phyloP scores from a whole-genome alignment of 805 yeast genomes.

The Candida schatavii region DNA sequence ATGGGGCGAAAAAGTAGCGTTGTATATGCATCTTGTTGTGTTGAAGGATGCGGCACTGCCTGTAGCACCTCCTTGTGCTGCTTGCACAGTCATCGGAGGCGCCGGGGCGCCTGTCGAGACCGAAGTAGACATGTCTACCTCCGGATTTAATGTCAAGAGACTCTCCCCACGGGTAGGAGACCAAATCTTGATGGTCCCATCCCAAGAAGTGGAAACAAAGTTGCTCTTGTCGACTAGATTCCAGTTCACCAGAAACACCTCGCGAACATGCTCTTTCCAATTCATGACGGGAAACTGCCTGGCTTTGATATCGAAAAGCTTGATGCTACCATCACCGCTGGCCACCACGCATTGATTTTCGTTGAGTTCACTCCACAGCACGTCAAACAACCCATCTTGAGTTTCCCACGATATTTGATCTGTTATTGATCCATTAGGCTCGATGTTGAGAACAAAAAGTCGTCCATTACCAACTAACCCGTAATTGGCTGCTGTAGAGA shows the following conservation, averaged over 20 bases:
- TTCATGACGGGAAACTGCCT: conserved; percentile 69
- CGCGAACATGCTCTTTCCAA: conserved; percentile 74
- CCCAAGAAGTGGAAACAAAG: conserved; percentile 88
- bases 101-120: conserved; percentile 18
- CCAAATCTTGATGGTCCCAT: conserved; percentile 83
- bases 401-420: conserved; percentile 70
- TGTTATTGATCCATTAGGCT: conserved; percentile 58
- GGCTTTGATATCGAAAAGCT: conserved; percentile 72
- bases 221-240: conserved; percentile 62
- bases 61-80: conserved; percentile 22
- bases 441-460: conserved; percentile 66
- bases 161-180: conserved; percentile 57
- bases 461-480: conserved; percentile 95
- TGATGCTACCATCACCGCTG: conserved; percentile 87
- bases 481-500: conserved; percentile 87
- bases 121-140: conserved; percentile 25
- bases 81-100: conserved; percentile 27
- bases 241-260: conserved; percentile 75
- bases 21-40: conserved; percentile 66
- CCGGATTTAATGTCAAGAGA: conserved; percentile 50
- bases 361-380: conserved; percentile 87
- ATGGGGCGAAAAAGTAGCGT: conserved; percentile 82
- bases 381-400: conserved; percentile 87
- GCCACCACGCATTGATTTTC: conserved; percentile 83
- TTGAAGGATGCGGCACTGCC: conserved; percentile 10